A percentile compares a stretch with the other conserved stretches of the same genome.
These are phyloP conservation scores for Penicillium sp. DNA, from an alignment of 2,329 filamentous ascomycete genomes.

Conservation along the genomic window DNA sequence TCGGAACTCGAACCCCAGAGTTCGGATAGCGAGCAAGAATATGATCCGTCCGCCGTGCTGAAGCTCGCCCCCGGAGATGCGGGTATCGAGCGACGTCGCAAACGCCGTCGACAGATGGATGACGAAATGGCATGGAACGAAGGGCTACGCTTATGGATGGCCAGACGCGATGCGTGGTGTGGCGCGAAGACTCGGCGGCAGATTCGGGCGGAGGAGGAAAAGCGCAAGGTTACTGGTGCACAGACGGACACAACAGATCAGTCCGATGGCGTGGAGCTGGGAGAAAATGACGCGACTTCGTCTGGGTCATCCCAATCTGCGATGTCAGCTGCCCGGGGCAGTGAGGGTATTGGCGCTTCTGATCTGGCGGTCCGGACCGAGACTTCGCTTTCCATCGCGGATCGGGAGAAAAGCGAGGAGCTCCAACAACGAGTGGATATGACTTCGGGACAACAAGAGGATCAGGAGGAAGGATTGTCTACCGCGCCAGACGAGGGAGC, in stretches of 20 bases:
- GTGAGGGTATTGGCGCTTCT: slow-evolving; percentile 6
- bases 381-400: slow-evolving; percentile 25
- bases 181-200: slow-evolving; percentile 55
- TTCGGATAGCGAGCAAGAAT: slow-evolving; percentile 18
- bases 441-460: slow-evolving; percentile 12
- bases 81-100: slow-evolving; percentile 54
- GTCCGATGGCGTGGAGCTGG: not conserved
- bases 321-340: not conserved
- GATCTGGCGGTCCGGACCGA: slow-evolving; percentile 23
- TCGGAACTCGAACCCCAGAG: slow-evolving; percentile 38
- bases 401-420: slow-evolving; percentile 18
- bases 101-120: slow-evolving; percentile 57
- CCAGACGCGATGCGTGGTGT: slow-evolving; percentile 80
- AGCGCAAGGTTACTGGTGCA: slow-evolving; percentile 5
- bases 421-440: slow-evolving; percentile 8
- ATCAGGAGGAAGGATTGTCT: slow-evolving; percentile 26
- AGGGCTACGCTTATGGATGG: slow-evolving; percentile 76
- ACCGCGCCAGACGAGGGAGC: slow-evolving; percentile 23
- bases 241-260: slow-evolving; percentile 2
- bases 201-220: slow-evolving; percentile 23
- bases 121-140: slow-evolving; percentile 75
- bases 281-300: slow-evolving; percentile 4
- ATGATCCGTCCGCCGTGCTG: slow-evolving; percentile 6
- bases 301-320: not conserved
- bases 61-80: slow-evolving; percentile 43